A percentile compares a stretch with the other conserved stretches of the same genome.
phyloP scores from a whole-genome alignment of 257 asterid genomes.

The Gentiana macrophylla region DNA sequence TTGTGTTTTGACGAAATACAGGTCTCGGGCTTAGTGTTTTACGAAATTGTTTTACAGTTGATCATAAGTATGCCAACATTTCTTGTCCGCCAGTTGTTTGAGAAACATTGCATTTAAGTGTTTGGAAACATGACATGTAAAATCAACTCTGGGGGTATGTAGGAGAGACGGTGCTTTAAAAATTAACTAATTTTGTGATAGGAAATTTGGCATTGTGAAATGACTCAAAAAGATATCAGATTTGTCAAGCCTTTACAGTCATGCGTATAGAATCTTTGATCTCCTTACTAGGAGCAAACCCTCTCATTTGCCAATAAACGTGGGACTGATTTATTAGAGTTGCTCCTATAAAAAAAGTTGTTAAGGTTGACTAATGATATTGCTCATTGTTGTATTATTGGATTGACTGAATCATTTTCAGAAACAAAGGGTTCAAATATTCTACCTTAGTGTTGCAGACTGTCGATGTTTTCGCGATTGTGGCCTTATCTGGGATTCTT shows the following conservation, averaged over 20 bases:
- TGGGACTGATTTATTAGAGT: no score
- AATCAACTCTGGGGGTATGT: not conserved
- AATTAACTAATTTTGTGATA: not conserved
- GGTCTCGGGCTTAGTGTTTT: conserved; percentile 28
- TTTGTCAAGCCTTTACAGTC: not conserved
- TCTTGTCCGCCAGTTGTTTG: not conserved
- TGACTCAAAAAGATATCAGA: not conserved
- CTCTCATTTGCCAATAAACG: no score
- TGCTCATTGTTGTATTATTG: no score
- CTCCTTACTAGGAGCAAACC: no score
- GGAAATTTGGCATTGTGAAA: not conserved
- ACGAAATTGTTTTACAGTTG: not conserved
- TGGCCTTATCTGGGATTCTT: conserved; percentile 92
- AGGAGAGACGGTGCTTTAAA: not conserved
- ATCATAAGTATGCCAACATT: not conserved
- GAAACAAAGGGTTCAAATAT: conserved; percentile 1
- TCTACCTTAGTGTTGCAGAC: conserved; percentile 46
- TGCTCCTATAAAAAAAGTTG: no score
- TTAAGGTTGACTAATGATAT: no score
- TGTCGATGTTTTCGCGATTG: conserved; percentile 92
- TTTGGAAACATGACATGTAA: not conserved
- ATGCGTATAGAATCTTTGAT: not conserved
- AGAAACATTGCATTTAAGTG: not conserved
- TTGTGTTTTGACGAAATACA: conserved; percentile 95
- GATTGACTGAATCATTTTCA: not conserved